Evolutionary conservation across 2,329 filamentous ascomycete species (phyloP).

Genomic region (Claviceps africana): DNA sequence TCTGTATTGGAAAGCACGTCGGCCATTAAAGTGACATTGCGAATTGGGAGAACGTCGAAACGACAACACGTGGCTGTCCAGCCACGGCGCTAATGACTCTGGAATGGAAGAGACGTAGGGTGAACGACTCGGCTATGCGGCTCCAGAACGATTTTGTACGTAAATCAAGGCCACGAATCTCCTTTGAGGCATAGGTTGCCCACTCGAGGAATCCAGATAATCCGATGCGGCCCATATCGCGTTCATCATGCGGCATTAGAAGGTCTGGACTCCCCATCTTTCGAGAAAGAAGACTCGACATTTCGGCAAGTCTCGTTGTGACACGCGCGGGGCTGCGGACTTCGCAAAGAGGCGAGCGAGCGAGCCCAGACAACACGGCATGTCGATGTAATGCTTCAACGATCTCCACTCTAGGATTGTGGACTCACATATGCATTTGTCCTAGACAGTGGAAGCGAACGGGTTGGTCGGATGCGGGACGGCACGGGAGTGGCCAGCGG

Average conservation of each 20-base stretch:
- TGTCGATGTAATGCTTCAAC: background rate
- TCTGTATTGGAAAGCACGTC: background rate
- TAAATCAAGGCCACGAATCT: background rate
- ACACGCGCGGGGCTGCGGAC: background rate
- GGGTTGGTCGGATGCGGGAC: background rate
- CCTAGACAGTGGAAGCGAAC: background rate
- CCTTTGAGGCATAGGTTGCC: background rate
- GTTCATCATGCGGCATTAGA: background rate
- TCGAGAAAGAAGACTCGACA: background rate
- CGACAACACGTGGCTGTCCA: no score
- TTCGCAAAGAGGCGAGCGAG: background rate
- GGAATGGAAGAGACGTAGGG: background rate
- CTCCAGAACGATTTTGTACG: background rate
- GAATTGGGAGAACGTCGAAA: no score
- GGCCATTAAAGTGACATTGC: background rate
- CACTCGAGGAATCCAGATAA: background rate
- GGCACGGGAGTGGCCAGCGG: conserved; percentile 1
- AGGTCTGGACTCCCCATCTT: background rate
- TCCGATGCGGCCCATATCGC: background rate
- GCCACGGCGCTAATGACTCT: background rate
- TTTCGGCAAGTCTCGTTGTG: background rate
- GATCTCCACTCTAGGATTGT: background rate
- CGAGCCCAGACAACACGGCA: background rate
- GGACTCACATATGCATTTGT: background rate
- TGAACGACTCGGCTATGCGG: background rate